Conservation (phyloP, 495 filamentous ascomycete genomes). For the Podospora pseudoanserina region DNA sequence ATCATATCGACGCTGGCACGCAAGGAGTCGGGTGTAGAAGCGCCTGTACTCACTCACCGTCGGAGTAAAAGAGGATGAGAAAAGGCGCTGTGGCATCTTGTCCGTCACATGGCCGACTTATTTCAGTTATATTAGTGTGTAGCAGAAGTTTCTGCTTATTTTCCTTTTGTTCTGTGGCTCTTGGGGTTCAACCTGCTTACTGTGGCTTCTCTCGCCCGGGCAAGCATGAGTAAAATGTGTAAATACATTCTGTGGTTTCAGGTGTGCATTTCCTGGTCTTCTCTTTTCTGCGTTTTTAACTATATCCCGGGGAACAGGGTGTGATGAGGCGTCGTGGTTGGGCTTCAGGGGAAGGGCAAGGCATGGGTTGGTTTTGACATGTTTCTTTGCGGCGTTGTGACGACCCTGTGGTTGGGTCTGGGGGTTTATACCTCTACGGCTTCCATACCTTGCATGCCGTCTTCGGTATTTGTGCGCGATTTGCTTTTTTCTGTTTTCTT, state of each 20-base stretch:
- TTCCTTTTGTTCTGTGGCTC: background rate
- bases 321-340: background rate
- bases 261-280: background rate
- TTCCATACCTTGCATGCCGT: background rate
- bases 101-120: background rate
- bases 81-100: background rate
- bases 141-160: background rate
- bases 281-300: background rate
- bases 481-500: conserved; percentile 7
- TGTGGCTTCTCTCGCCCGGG: background rate
- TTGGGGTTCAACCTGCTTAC: background rate
- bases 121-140: background rate
- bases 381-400: conserved; percentile 1
- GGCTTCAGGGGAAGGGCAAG: background rate
- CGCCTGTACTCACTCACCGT: background rate
- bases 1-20: background rate
- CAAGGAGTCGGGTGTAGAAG: background rate
- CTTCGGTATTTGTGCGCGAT: background rate
- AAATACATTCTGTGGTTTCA: background rate
- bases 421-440: background rate
- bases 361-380: background rate
- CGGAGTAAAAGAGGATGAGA: background rate
- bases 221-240: background rate
- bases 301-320: background rate
- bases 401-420: background rate